These are phyloP conservation scores for Suillus subluteus DNA, from an alignment of 768 basidiomycete genomes.

Conservation along the genomic window DNA sequence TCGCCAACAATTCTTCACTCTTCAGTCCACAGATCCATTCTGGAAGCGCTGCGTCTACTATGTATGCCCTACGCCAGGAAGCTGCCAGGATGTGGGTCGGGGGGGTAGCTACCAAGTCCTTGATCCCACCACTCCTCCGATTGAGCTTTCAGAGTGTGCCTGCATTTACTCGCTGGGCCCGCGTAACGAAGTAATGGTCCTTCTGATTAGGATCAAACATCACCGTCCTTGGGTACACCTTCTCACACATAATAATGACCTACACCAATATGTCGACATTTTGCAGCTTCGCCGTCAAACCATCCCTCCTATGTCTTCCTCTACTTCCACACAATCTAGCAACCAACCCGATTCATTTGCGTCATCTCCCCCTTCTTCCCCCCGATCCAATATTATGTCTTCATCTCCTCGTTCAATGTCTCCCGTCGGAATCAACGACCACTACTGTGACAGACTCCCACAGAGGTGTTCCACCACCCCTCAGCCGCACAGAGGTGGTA, in stretches of 20 bases:
- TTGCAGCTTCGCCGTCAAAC: no score
- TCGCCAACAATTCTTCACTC: background rate
- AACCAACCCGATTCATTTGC: no score
- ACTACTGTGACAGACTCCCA: no score
- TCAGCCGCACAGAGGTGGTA: background rate
- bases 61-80: background rate
- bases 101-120: background rate
- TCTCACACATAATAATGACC: background rate
- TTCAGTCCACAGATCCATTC: background rate
- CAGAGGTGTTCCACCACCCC: background rate
- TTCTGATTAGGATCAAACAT: conserved; percentile 2
- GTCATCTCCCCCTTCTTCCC: background rate
- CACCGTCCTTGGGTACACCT: conserved; percentile 5
- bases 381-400: background rate
- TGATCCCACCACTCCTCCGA: background rate
- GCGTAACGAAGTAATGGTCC: background rate
- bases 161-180: background rate
- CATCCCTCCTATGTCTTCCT: no score
- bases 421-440: background rate
- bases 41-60: background rate
- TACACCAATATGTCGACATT: background rate
- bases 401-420: no score
- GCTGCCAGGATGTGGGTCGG: background rate
- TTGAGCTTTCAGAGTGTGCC: background rate
- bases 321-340: background rate